phyloP scores from a whole-genome alignment of 2,329 filamentous ascomycete species.

The Cyclaneusma minus region DNA sequence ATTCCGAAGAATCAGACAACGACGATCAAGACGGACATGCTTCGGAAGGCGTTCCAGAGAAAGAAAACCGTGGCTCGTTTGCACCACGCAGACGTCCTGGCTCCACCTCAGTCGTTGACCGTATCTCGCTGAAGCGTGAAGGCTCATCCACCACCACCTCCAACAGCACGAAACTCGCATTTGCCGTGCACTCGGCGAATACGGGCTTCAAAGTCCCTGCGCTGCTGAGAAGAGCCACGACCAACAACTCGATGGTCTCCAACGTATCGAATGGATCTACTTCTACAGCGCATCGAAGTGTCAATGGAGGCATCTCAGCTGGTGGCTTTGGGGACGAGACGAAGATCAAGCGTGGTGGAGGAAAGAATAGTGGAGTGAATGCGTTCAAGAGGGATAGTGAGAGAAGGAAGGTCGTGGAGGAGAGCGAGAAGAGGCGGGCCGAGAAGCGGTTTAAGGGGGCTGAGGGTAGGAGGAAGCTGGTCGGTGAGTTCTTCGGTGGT shows the following conservation, averaged over 20 bases:
- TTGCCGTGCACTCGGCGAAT: constrained; percentile 25
- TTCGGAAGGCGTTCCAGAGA: constrained; percentile 30
- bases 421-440: constrained; percentile 42
- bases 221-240: constrained; percentile 59
- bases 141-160: constrained; percentile 23
- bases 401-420: constrained; percentile 34
- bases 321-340: constrained; percentile 31
- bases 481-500: constrained; percentile 41
- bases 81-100: constrained; percentile 24
- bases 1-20: constrained; percentile 35
- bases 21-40: constrained; percentile 32
- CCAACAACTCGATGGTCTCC: constrained; percentile 31
- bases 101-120: constrained; percentile 46
- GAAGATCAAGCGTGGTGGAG: constrained; percentile 43
- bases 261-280: too few relatives aligned
- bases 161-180: constrained; percentile 34
- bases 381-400: constrained; percentile 45
- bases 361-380: constrained; percentile 44
- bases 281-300: constrained; percentile 16
- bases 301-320: constrained; percentile 9
- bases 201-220: constrained; percentile 51
- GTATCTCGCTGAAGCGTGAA: constrained; percentile 52
- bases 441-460: constrained; percentile 41
- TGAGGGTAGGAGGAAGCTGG: constrained; percentile 36
- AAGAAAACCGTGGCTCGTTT: constrained; percentile 18